Evolutionary conservation across 2,329 filamentous ascomycete species (phyloP), one percentile per base, ranked within the genome.

Genomic region (Clarireedia sp.): DNA sequence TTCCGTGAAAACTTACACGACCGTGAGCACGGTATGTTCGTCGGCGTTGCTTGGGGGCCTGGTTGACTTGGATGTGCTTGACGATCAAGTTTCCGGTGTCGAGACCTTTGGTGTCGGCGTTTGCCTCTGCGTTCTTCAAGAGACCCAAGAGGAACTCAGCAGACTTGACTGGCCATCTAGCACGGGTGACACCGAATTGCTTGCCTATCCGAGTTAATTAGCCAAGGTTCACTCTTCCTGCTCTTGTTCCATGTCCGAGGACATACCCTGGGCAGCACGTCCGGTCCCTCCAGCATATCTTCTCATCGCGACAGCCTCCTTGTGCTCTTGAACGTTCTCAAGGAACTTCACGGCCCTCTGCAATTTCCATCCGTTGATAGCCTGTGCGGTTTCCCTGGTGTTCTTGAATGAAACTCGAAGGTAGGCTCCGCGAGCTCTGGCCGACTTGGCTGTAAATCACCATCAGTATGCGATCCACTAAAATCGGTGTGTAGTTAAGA

Each of bases 61-160:
- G 94, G 89, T 99, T 99, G 84, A 99, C 94, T 83, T 99, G 94
- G 80, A 99, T 99, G 88, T 96, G 95, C 89, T 96, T 96, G 80
- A 99, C 89, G 74, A 97, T 79, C 73, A 99, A 82, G 83, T 95
- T 95, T 79, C 86, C 86, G 73, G 91, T 97, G 79, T 99, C 90
- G 72, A 96, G 89, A 71, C 91, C 90, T 84, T 96, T 96, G 76
- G 89, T 88, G 71, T 96, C 91, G 74, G 90, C 90, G 78, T 96
- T 96, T 80, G 90, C 86, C 82, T 95, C 90, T 67, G 90, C 90
- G 79, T 96, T 96, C 85, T 91, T 94, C 70, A 99, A 89, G 70
- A 99, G 90, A 73, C 87, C 89, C 77, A 96, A 86, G 64, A 99
- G 84, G 83, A 95, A 96, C 82, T 96, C 86, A 77, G 95, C 95